Base-by-base conservation (phyloP, 140 eudicot species). In the Ambrosia hybrid region DNA sequence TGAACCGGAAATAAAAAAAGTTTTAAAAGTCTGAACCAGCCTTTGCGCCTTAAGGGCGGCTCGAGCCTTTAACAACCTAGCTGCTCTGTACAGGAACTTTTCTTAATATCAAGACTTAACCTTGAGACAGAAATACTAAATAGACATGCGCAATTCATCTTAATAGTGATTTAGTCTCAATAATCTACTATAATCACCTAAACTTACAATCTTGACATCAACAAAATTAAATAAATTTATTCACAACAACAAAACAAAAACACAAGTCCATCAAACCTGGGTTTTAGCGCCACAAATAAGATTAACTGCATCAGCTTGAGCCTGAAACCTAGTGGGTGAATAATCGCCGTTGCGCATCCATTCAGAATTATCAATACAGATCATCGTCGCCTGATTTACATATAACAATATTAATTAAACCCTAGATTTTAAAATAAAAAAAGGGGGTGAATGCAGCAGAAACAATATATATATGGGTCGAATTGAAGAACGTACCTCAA, bases 291-390 rank as follows among this genome's bases (percentile, higher is more conserved):
- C 95, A 71, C 99, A 94, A 7, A 94, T 94, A 11, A 94, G 86
- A 82, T 88, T 94, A 63, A 94, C 97, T n/a, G 99, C 97, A 53
- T 94, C 99, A 30, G 92, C 84, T 82, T 91, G 99, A 75, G 99
- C 97, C 76, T 90, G 95, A 83, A 90, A 90, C 81, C 99, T 81
- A 66, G 78, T 86, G 3, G 97, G 96, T 0, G 91, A 77, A 78
- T 94, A 94, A 77, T 94, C 99, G 0, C 99, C 99, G 74, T 94
- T 94, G 9, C 97, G 88, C 99, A 94, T 94, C 97, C 97, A 94
- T 59, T 94, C 99, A 1, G 99, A 94, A 80, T 94, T 90, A 52
- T 94, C 99, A 70, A 94, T 85, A 65, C 99, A 94, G 84, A 94
- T 94, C 99, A 94, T 86, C 51, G 96, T 91, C 39, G 99, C 99